phyloP scores from a whole-genome alignment of 169 alveolate genomes.

The Neospora caninum region DNA sequence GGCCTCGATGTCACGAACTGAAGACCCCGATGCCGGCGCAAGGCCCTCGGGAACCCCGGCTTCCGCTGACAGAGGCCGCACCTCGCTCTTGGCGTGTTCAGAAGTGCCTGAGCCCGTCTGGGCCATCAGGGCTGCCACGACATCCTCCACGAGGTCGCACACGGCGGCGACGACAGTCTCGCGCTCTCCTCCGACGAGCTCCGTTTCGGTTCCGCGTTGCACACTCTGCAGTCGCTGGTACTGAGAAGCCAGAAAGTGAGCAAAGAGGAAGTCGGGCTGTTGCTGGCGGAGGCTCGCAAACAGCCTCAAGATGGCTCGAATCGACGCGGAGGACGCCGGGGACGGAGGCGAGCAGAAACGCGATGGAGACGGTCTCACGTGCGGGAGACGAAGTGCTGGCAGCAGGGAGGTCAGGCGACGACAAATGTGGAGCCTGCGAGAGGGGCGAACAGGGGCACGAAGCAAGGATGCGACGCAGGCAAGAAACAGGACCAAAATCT shows the following conservation, averaged over 20 bases:
- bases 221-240: neutral
- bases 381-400: neutral
- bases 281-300: neutral
- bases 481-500: neutral
- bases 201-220: neutral
- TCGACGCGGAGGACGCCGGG: neutral
- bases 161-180: neutral
- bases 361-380: neutral
- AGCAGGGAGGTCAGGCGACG: neutral
- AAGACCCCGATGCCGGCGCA: too few relatives aligned
- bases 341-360: neutral
- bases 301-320: conserved; percentile 3
- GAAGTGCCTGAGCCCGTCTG: neutral
- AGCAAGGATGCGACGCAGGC: neutral
- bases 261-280: conserved; percentile 29
- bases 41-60: too few relatives aligned
- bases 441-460: neutral
- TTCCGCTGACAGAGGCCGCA: too few relatives aligned
- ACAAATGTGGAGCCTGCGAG: neutral
- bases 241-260: neutral
- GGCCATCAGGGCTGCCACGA: neutral
- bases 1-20: conserved; percentile 13
- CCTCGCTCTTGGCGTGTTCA: neutral
- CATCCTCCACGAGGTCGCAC: neutral
- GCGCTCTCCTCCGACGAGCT: neutral